A percentile compares a stretch with the other conserved stretches of the same genome.
Conservation (phyloP, 2,329 filamentous ascomycete genomes). For the Talaromyces sp. region DNA sequence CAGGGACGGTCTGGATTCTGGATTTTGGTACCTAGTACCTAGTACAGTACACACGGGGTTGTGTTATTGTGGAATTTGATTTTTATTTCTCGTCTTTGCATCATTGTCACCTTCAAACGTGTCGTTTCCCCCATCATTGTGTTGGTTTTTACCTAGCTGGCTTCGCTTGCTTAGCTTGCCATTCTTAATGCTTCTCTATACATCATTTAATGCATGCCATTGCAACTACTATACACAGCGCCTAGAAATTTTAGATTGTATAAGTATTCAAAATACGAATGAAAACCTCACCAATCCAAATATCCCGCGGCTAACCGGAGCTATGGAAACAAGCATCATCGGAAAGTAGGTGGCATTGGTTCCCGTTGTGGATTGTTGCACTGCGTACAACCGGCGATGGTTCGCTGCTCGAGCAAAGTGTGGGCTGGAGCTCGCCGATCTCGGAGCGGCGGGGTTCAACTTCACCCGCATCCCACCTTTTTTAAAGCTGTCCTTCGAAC, state of each 20-base stretch:
- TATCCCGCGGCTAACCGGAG: not conserved
- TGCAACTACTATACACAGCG: not conserved
- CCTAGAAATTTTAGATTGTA: not conserved
- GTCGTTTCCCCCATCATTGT: not conserved
- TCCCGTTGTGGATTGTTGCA: slow-evolving; percentile 2
- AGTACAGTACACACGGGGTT: slow-evolving; percentile 28
- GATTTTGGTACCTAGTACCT: slow-evolving; percentile 6
- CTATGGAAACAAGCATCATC: not conserved
- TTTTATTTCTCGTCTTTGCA: slow-evolving; percentile 16
- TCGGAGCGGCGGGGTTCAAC: slow-evolving; percentile 29
- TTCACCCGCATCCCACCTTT: slow-evolving; percentile 28
- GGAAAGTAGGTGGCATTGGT: not conserved
- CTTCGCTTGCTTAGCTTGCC: not conserved
- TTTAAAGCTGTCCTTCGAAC: slow-evolving; percentile 22
- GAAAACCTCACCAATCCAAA: not conserved
- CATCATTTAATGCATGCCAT: slow-evolving; percentile 26
- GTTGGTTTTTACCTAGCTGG: not conserved
- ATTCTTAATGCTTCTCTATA: slow-evolving; percentile 19
- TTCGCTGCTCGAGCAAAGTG: not conserved
- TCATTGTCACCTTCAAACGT: slow-evolving; percentile 3
- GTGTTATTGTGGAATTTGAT: slow-evolving; percentile 11
- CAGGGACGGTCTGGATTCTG: slow-evolving; percentile 12
- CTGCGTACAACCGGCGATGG: slow-evolving; percentile 2
- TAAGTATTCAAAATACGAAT: too few relatives aligned
- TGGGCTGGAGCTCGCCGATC: slow-evolving; percentile 24